These are phyloP conservation scores for Pichia occidentalis DNA, from an alignment of 805 yeast species.

Conservation along the genomic window DNA sequence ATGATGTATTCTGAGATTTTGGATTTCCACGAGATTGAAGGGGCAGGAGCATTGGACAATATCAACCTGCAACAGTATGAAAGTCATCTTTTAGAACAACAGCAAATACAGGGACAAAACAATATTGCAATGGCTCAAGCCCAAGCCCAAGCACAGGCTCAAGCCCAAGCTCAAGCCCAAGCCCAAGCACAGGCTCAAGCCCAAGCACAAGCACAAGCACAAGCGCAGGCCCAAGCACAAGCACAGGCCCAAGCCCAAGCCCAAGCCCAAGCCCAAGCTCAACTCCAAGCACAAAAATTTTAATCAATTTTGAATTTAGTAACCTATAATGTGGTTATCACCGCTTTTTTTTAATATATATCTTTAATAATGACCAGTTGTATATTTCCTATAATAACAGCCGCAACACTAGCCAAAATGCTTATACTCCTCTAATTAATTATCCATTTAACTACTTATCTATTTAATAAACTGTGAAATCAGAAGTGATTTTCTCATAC, in stretches of 20 bases:
- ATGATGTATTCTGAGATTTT: slow-evolving; percentile 98
- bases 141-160: slow-evolving; percentile 2
- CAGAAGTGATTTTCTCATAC: no score
- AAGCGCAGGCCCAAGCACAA: slow-evolving; percentile 6
- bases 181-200: slow-evolving; percentile 5
- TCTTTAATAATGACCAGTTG: no score
- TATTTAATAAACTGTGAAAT: no score
- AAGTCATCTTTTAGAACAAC: slow-evolving; percentile 23
- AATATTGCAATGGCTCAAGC: slow-evolving; percentile 12
- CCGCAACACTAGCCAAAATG: no score
- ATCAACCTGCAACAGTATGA: slow-evolving; percentile 16
- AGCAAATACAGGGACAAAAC: slow-evolving; percentile 15
- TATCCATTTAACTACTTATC: no score
- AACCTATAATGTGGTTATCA: no score
- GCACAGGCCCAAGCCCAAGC: background rate
- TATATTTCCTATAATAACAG: no score
- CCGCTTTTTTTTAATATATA: no score
- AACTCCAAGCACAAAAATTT: no score
- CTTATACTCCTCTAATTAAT: no score
- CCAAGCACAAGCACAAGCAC: slow-evolving; percentile 4
- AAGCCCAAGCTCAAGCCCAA: slow-evolving; percentile 6
- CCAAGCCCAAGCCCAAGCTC: no score
- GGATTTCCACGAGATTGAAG: slow-evolving; percentile 89
- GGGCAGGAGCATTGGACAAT: slow-evolving; percentile 23
- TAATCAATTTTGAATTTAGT: no score